Evolutionary conservation across 192 early-diverging fungal species (phyloP).

Genomic region (Thamnidium elegans): DNA sequence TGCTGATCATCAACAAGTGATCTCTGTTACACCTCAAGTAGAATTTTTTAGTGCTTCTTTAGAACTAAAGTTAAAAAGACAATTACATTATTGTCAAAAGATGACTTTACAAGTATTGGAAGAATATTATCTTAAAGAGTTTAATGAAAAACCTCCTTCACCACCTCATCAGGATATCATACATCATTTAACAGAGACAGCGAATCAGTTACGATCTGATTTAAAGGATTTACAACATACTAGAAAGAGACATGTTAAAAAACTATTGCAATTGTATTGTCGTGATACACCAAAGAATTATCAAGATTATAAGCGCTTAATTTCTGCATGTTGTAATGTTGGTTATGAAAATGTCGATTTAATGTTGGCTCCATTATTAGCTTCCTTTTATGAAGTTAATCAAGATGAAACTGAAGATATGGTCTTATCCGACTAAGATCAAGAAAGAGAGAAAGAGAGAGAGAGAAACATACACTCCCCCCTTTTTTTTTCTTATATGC

Average conservation of each 20-base stretch:
- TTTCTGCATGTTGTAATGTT: constrained; percentile 64
- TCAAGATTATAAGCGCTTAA: constrained; percentile 62
- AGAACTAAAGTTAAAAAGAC: constrained; percentile 29
- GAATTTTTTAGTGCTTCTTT: constrained; percentile 29
- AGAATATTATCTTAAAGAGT: not conserved
- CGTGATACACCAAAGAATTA: constrained; percentile 42
- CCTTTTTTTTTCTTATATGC: no score
- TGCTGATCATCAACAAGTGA: constrained; percentile 4
- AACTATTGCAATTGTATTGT: constrained; percentile 41
- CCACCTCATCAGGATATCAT: no score
- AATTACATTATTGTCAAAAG: constrained; percentile 33
- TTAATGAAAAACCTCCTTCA: not conserved
- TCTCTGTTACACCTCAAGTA: constrained; percentile 19
- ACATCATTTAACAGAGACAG: no score
- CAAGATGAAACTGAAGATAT: not conserved
- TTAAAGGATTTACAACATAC: constrained; percentile 20
- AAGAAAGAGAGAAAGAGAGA: no score
- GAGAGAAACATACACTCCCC: no score
- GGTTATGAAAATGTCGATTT: constrained; percentile 59
- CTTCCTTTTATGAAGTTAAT: constrained; percentile 50
- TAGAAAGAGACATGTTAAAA: constrained; percentile 36
- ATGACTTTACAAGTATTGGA: not conserved
- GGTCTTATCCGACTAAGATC: not conserved
- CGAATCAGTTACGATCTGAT: not conserved
- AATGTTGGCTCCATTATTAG: constrained; percentile 54